Percentiles rank a stretch among this genome's conserved stretches.
Conservation (phyloP, 441 rosid genomes). For the Francoa sonchifolia region DNA sequence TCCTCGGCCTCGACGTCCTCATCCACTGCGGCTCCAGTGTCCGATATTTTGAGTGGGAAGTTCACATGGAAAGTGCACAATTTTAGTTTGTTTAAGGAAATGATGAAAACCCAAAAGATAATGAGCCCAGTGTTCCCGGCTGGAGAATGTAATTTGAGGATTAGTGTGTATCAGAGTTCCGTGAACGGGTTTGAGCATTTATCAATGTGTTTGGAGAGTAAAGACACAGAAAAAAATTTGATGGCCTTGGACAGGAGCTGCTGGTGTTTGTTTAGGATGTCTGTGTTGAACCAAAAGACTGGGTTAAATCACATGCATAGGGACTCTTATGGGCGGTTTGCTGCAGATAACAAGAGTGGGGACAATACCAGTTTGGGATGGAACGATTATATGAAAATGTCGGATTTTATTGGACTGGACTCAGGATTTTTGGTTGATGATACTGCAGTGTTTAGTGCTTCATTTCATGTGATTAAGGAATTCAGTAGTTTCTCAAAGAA, state of each 20-base stretch:
- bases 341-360: conserved; percentile 90
- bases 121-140: conserved; percentile 98
- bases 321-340: conserved; percentile 92
- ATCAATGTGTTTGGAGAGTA: conserved; percentile 95
- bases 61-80: conserved; percentile 97
- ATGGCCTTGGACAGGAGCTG: conserved; percentile 57
- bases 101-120: conserved; percentile 96
- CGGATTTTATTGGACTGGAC: conserved; percentile 60
- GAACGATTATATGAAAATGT: conserved; percentile 96
- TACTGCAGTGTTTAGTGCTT: conserved; percentile 80
- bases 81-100: conserved; percentile 86
- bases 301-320: conserved; percentile 86
- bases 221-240: conserved; percentile 63
- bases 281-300: conserved; percentile 74
- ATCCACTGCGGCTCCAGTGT: conserved; percentile 44
- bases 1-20: conserved; percentile 25
- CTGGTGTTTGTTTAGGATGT: conserved; percentile 97
- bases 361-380: conserved; percentile 96
- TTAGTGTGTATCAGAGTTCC: conserved; percentile 84
- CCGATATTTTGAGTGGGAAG: conserved; percentile 84
- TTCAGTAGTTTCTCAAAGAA: conserved; percentile 66
- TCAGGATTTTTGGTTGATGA: conserved; percentile 77
- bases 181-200: conserved; percentile 72
- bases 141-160: conserved; percentile 89
- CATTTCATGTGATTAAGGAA: conserved; percentile 96